Evolutionary conservation across 768 basidiomycete species (phyloP).

Genomic region (Lentinula edodes): DNA sequence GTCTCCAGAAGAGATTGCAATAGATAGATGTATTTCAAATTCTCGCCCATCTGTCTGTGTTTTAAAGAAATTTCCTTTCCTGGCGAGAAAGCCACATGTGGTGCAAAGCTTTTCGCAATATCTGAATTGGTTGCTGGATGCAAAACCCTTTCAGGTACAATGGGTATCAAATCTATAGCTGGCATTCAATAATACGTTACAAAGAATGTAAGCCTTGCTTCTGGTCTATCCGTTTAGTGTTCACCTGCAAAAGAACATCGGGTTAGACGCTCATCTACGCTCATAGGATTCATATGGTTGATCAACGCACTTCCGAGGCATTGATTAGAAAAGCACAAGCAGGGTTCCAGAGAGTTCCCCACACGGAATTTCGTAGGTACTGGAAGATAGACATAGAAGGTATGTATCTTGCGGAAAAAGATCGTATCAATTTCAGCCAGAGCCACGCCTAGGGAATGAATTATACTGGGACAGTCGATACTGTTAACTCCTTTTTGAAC

Average conservation of each 20-base stretch:
- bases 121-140: neutral
- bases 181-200: neutral
- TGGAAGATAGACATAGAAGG: conserved; percentile 12
- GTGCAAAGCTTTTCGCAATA: no score
- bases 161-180: conserved; percentile 22
- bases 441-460: conserved; percentile 28
- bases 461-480: conserved; percentile 14
- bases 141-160: conserved; percentile 15
- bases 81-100: no score
- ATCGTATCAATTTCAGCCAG: conserved; percentile 28
- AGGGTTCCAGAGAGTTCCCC: neutral
- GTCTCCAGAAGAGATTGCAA: conserved; percentile 21
- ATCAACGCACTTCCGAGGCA: neutral
- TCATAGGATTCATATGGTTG: conserved; percentile 34
- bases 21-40: conserved; percentile 12
- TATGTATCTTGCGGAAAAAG: conserved; percentile 24
- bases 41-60: conserved; percentile 14
- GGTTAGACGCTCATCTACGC: conserved; percentile 31
- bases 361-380: conserved; percentile 4
- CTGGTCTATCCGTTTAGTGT: conserved; percentile 37
- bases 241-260: conserved; percentile 26
- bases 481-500: conserved; percentile 18
- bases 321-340: neutral
- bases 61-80: no score
- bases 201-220: conserved; percentile 16